A percentile compares a stretch with the other conserved stretches of the same genome.
phyloP scores from a whole-genome alignment of 2,329 filamentous ascomycete genomes.

The Cladosporium velox region DNA sequence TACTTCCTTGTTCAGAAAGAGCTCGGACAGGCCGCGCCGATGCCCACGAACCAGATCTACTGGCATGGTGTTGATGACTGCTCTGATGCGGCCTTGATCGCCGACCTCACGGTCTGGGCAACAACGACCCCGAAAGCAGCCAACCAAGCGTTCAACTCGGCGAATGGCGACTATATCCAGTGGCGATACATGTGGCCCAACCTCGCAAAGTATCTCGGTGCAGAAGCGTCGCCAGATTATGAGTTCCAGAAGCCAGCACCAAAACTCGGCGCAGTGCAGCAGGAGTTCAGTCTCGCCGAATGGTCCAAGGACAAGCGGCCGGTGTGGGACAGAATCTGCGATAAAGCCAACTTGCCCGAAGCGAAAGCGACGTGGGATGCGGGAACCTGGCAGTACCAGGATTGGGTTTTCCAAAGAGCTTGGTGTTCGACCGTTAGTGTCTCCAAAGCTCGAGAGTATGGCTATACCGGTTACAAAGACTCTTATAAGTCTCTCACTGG shows the following conservation, averaged over 20 bases:
- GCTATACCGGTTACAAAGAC: constrained; percentile 47
- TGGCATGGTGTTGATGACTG: constrained; percentile 41
- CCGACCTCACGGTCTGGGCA: constrained; percentile 43
- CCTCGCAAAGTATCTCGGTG: constrained; percentile 41
- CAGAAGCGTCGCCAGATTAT: constrained; percentile 27
- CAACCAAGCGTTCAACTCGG: constrained; percentile 47
- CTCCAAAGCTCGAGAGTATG: constrained; percentile 50
- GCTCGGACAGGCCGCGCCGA: constrained; percentile 37
- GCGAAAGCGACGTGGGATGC: constrained; percentile 41
- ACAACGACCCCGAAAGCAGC: constrained; percentile 34
- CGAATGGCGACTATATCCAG: constrained; percentile 43
- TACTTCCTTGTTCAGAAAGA: constrained; percentile 43
- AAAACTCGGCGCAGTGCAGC: constrained; percentile 37
- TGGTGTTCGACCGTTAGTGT: constrained; percentile 47
- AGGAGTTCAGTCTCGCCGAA: constrained; percentile 45
- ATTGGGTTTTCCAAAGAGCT: constrained; percentile 47
- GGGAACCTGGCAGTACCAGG: constrained; percentile 49
- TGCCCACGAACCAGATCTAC: constrained; percentile 39
- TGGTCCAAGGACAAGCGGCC: constrained; percentile 43
- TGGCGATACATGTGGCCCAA: constrained; percentile 47
- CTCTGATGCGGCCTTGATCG: constrained; percentile 40
- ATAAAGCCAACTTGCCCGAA: constrained; percentile 41
- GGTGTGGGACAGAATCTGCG: constrained; percentile 43
- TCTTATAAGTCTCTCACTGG: constrained; percentile 43
- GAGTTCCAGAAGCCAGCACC: constrained; percentile 28